A percentile compares a stretch with the other conserved stretches of the same genome.
These are phyloP conservation scores for Cladosporium colombiae DNA, from an alignment of 2,329 filamentous ascomycete genomes.

Conservation along the genomic window DNA sequence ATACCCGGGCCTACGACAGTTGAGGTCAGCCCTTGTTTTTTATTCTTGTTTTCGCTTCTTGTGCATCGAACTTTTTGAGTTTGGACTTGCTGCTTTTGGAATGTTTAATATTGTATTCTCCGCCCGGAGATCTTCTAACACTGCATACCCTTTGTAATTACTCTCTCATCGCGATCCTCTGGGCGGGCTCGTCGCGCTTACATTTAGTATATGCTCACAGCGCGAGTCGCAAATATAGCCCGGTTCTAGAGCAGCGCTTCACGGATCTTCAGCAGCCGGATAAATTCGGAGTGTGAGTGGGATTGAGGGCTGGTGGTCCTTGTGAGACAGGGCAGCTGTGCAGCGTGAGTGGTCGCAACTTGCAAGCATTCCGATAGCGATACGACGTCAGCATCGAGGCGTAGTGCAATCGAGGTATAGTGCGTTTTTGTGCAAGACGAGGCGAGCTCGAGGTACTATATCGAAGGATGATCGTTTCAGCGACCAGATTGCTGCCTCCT, in stretches of 20 bases:
- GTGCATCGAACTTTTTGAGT: background rate
- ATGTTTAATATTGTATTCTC: background rate
- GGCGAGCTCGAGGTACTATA: background rate
- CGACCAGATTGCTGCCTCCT: background rate
- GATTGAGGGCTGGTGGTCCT: background rate
- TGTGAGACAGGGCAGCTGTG: background rate
- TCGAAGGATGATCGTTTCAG: background rate
- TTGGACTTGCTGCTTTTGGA: background rate
- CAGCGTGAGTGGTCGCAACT: background rate
- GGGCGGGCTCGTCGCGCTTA: background rate
- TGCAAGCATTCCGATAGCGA: background rate
- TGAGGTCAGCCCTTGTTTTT: background rate
- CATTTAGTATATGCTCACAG: background rate
- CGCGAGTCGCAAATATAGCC: background rate
- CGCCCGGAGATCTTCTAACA: background rate
- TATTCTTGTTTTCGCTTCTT: background rate
- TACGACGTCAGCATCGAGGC: background rate
- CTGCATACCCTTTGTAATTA: background rate
- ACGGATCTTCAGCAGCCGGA: background rate
- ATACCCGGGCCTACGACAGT: conserved; percentile 7
- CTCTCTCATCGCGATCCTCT: background rate
- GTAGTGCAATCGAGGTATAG: too few relatives aligned
- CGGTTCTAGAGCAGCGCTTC: background rate
- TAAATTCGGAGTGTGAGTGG: background rate
- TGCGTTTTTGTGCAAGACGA: too few relatives aligned